Base-by-base conservation (phyloP, 495 filamentous ascomycete genomes). In the Staphylotrichum longicolle region DNA sequence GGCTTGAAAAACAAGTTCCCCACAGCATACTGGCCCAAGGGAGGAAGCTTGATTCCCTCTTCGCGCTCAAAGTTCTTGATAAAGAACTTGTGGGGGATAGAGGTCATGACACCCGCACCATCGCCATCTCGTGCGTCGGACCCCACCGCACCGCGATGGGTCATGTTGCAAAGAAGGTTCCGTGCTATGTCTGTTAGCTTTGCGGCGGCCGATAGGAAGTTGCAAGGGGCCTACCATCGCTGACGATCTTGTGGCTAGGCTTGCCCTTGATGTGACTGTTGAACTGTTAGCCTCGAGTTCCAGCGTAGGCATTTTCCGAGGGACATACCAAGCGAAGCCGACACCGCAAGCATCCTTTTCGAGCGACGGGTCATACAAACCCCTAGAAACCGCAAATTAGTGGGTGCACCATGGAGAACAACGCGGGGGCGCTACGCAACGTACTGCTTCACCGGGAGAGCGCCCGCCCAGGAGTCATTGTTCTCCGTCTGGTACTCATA, bases 291-390 rank as follows among this genome's bases (percentile, higher is more conserved):
- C 15, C 20, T 27, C 20, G 20, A 27, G 20, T 27, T 27, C 20
- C 20, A 27, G 20, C 20, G 20, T 27, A 39, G 37, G 37, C 6
- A 39, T 39, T 6, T 39, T 1, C 6, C 37, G 0, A n/a, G 11
- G 12, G 59, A 83, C 90, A 80, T 81, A 97, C 93, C 94, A 96
- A 74, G 94, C 92, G 77, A 99, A 99, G 71, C 94, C 95, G 66
- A 99, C 94, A 88, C 94, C 94, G 72, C 94, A 99, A 49, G 94
- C 91, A 92, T 99, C 94, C 77, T 99, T 99, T 76, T 99, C 94
- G 58, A 94, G 87, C 70, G 88, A 86, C 57, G 94, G 94, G 75
- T 98, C 93, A 72, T 99, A 99, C 39, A 99, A 85, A 78, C 93
- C 94, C 68, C 82, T 83, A 48, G 46, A 40, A 9, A 59, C 20